A percentile compares a stretch with the other conserved stretches of the same genome.
Conservation (phyloP, 2,329 filamentous ascomycete genomes). For the Clonostachys rosea region DNA sequence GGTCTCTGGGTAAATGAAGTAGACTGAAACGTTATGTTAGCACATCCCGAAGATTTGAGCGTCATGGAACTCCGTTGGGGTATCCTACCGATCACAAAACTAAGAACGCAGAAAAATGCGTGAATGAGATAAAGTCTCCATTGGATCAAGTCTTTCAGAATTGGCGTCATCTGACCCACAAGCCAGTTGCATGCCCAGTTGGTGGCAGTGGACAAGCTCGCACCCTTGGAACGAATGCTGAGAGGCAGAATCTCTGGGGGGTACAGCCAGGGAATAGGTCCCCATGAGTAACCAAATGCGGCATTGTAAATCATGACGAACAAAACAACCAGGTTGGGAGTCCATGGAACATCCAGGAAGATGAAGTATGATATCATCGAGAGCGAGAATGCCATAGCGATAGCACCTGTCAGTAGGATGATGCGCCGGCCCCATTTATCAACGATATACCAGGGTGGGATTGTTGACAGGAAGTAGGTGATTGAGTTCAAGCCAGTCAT, state of each 20-base stretch:
- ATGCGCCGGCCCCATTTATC: slow-evolving; percentile 86
- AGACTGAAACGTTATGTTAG: slow-evolving; percentile 55
- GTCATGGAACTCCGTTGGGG: no score
- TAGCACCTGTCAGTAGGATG: slow-evolving; percentile 83
- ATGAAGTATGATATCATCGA: slow-evolving; percentile 94
- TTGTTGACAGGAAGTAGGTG: slow-evolving; percentile 85
- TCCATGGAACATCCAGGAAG: slow-evolving; percentile 74
- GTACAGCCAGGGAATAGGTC: slow-evolving; percentile 96
- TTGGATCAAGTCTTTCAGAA: slow-evolving; percentile 85
- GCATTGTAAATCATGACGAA: slow-evolving; percentile 99
- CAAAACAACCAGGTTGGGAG: slow-evolving; percentile 80
- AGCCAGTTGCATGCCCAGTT: slow-evolving; percentile 99
- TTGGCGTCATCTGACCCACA: slow-evolving; percentile 94
- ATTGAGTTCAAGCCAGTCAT: slow-evolving; percentile 96
- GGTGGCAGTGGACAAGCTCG: slow-evolving; percentile 89
- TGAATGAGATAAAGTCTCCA: slow-evolving; percentile 95
- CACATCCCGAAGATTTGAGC: slow-evolving; percentile 1
- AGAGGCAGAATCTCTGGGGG: slow-evolving; percentile 97
- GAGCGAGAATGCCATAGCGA: slow-evolving; percentile 84
- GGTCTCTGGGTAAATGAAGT: slow-evolving; percentile 96
- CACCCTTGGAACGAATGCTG: slow-evolving; percentile 94
- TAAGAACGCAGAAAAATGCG: slow-evolving; percentile 92
- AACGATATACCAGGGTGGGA: slow-evolving; percentile 96
- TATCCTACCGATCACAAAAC: slow-evolving; percentile 88
- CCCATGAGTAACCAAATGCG: slow-evolving; percentile 92